These are phyloP conservation scores for Carex cristatella DNA, from an alignment of 176 grass and related monocot species.

Conservation along the genomic window DNA sequence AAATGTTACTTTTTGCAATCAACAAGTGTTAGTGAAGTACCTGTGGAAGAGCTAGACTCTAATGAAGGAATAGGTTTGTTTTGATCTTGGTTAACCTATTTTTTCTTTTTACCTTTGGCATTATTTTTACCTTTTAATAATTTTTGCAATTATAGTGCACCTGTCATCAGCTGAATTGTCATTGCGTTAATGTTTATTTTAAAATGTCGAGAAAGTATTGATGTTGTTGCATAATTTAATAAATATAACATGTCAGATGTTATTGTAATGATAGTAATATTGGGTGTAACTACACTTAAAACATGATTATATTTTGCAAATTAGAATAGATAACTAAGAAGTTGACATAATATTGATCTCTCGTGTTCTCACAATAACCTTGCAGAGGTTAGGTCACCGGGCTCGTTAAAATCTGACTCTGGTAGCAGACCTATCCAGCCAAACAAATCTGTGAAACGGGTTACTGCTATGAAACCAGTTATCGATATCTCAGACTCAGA, in stretches of 20 bases:
- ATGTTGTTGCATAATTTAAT: neutral
- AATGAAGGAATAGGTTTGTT: neutral
- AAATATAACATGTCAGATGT: neutral
- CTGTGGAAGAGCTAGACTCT: neutral
- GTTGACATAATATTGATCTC: neutral
- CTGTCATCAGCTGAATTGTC: neutral
- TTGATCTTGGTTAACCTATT: neutral
- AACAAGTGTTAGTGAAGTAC: neutral
- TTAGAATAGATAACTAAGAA: neutral
- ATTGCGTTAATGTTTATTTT: neutral
- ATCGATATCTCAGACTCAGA: conserved; percentile 12
- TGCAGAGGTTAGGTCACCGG: neutral
- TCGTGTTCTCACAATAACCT: neutral
- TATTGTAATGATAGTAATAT: neutral
- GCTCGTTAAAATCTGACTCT: neutral
- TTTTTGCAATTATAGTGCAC: neutral
- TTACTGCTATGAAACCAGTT: neutral
- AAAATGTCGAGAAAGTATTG: neutral
- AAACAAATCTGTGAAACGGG: neutral
- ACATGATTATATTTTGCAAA: neutral
- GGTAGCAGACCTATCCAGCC: neutral
- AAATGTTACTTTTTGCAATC: neutral
- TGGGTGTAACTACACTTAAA: neutral
- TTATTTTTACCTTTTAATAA: neutral
- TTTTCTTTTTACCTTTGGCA: neutral